Base-by-base conservation (phyloP, 768 basidiomycete genomes). In the Lyophyllum decastes region DNA sequence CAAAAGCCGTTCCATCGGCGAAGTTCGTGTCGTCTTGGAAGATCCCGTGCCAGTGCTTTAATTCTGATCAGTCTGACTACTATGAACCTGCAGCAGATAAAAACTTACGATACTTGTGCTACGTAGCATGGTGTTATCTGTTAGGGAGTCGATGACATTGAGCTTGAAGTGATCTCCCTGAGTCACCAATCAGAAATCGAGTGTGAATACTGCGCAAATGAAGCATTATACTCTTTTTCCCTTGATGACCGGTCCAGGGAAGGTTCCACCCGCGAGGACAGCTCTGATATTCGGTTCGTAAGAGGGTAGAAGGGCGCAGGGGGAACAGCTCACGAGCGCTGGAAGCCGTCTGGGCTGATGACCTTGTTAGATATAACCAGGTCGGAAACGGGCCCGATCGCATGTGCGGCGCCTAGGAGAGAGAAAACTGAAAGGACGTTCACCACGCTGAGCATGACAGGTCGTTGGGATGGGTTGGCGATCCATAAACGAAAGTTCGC, bases 341-440 rank as follows among this genome's bases (percentile, higher is more conserved):
- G 46, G 56, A 76, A 82, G 27, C 84, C 82, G 68, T 84, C 83
- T 0, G 83, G 83, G 6, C 76, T 64, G 50, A 84, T 76, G 14
- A 69, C 61, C 54, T 68, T 69, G 67, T 82, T 82, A 7, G 68
- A 66, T 46, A 83, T 69, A 49, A 71, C 66, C 16, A 83, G 64
- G 22, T 75, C 69, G 11, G 66, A 61, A 43, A 61, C 54, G 17
- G 74, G 71, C 1, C 72, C 72, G 27, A 71, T 64, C 35, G 66
- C 67, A 47, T 64, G 34, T 4, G 52, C 26, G 11, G 35, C 30
- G 46, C 17, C n/a, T 1, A 54, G 41, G 43, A 55, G 51, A 14
- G 52, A 54, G 38, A 52, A 34, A 19, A 30, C 25, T 22, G 5
- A 51, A 12, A 17, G 12, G 21, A 38, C 5, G 45, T 25, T 25